Percentiles rank a stretch among this genome's conserved stretches.
phyloP scores from a whole-genome alignment of 768 basidiomycete genomes.

The Macrolepiota fuliginosa region DNA sequence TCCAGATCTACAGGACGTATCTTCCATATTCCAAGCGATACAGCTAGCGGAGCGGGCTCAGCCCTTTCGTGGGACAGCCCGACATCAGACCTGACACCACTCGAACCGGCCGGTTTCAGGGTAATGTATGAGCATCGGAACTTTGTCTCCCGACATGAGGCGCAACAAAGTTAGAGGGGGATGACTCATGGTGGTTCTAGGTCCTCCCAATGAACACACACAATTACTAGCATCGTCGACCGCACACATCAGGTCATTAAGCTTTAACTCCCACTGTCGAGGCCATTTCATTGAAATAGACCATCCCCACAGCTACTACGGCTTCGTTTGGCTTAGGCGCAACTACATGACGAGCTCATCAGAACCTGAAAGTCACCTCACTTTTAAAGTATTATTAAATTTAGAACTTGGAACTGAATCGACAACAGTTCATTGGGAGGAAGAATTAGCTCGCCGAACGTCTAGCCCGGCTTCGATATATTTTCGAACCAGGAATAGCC shows the following conservation, averaged over 20 bases:
- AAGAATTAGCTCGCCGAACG: constrained; percentile 6
- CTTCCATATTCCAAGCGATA: neutral
- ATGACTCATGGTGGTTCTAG: neutral
- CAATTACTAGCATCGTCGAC: neutral
- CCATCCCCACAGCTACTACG: constrained; percentile 1
- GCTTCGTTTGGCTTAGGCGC: neutral
- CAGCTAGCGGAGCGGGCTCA: neutral
- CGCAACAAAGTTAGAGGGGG: neutral
- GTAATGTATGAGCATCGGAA: neutral
- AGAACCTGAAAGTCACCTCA: neutral
- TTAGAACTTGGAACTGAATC: neutral
- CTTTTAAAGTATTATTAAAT: neutral
- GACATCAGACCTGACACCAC: neutral
- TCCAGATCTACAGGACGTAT: constrained; percentile 3
- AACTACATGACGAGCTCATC: neutral
- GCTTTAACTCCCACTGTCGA: neutral
- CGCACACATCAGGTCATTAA: neutral
- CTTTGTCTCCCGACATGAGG: constrained; percentile 7
- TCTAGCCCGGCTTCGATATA: constrained; percentile 2
- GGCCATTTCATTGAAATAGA: constrained; percentile 1
- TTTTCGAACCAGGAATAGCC: constrained; percentile 9
- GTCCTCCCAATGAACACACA: neutral
- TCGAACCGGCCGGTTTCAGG: constrained; percentile 1
- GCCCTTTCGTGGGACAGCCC: neutral
- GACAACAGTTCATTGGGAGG: constrained; percentile 4